A percentile compares a stretch with the other conserved stretches of the same genome.
phyloP scores from a whole-genome alignment of 1,284 basidiomycete genomes.

The Apiotrichum mycotoxinovorans region DNA sequence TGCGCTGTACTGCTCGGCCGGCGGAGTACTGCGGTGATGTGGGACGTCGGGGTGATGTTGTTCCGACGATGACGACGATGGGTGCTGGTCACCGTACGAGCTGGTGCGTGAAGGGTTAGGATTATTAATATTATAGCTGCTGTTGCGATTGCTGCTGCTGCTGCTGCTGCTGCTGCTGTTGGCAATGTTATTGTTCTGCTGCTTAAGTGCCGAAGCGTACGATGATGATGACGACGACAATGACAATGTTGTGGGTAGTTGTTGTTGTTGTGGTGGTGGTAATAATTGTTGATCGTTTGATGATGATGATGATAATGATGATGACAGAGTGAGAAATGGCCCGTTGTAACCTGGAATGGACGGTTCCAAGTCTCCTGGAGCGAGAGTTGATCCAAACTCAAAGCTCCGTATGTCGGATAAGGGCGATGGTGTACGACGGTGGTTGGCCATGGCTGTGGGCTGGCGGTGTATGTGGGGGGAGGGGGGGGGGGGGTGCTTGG shows the following conservation, averaged over 20 bases:
- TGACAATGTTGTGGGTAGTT: background rate
- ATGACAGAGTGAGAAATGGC: background rate
- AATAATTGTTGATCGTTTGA: background rate
- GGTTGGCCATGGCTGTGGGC: too few relatives aligned
- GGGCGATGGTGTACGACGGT: background rate
- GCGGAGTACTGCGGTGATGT: too few relatives aligned
- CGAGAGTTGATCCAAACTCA: constrained; percentile 11
- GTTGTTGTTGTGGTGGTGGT: background rate
- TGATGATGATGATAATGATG: background rate
- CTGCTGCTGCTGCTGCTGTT: too few relatives aligned
- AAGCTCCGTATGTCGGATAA: constrained; percentile 1
- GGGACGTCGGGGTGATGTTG: too few relatives aligned
- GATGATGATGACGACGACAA: background rate
- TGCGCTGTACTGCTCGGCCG: too few relatives aligned
- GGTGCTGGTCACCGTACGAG: too few relatives aligned
- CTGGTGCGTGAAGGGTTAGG: too few relatives aligned
- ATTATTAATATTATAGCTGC: too few relatives aligned
- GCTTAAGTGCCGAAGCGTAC: background rate
- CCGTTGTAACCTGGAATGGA: background rate
- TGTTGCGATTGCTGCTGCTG: too few relatives aligned
- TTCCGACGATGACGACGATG: too few relatives aligned
- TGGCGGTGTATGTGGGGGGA: too few relatives aligned
- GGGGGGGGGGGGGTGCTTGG: background rate
- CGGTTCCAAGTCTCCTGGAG: constrained; percentile 9
- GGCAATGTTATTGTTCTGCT: too few relatives aligned